Conservation (phyloP, 139 green algal species). For the Auxenochlorella pyrenoidosa region DNA sequence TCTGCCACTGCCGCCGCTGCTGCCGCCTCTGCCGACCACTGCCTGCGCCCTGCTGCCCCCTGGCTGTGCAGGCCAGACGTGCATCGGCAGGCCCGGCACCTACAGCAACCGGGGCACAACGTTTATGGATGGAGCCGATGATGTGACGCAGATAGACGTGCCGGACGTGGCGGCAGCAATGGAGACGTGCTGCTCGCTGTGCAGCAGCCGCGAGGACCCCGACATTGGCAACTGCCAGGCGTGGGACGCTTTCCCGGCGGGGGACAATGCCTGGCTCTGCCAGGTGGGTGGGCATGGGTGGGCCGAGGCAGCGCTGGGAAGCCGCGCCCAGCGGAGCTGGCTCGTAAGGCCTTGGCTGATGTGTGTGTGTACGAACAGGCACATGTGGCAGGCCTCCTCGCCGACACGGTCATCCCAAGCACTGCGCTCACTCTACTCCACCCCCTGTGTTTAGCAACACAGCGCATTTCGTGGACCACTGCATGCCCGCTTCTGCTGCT, state of each 20-base stretch:
- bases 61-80: background rate
- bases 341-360: too few relatives aligned
- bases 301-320: background rate
- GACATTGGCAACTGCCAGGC: background rate
- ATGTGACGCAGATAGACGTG: background rate
- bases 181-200: background rate
- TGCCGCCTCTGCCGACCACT: background rate
- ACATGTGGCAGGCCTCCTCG: too few relatives aligned
- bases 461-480: too few relatives aligned
- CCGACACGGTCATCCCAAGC: too few relatives aligned
- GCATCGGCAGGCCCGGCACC: background rate
- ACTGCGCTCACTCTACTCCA: too few relatives aligned
- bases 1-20: background rate
- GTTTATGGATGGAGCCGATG: background rate
- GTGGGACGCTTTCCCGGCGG: background rate
- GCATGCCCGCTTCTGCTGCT: too few relatives aligned
- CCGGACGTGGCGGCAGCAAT: background rate
- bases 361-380: too few relatives aligned
- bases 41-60: background rate
- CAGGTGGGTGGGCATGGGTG: background rate
- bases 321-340: too few relatives aligned
- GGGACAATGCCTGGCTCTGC: background rate
- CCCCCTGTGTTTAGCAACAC: too few relatives aligned
- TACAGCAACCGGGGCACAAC: background rate
- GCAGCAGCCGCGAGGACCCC: background rate